Base-by-base conservation (phyloP, 306 rosid species). In the Betula pendula region DNA sequence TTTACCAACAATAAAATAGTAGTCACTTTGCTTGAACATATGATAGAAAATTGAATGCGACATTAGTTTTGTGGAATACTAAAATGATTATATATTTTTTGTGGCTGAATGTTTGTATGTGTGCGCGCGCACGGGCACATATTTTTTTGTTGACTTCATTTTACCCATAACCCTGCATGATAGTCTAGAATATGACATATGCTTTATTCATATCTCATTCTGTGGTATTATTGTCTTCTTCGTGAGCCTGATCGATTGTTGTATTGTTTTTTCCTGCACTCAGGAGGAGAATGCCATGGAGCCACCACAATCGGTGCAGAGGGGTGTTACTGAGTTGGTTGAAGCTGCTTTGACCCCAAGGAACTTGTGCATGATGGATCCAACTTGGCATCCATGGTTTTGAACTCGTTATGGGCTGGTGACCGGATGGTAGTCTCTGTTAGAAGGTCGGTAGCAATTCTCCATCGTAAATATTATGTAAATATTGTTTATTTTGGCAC, bases 331-430 rank as follows among this genome's bases (percentile, higher is more conserved):
- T 2, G 98, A 96, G 80, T 85, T 96, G 85, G 99, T 96, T 53
- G 97, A 96, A 77, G 98, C 99, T 58, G 99, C 99, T 75, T 81
- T 92, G 75, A 86, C 89, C 47, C 99, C 99, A 3, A 87, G 97
- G 88, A 91, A 92, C 85, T 82, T 96, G 87, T 96, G 99, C 90
- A 92, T 90, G 97, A 96, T 96, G 99, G 99, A 96, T 86, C 97
- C 99, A 4, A 96, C 99, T 10, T 96, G 99, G 99, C 99, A 96
- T 81, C 98, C 99, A 62, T 96, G 99, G 99, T 96, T 96, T 86
- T 94, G 81, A 77, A 2, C 16, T 8, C 1, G 11, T 60, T 42
- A 29, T 66, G 35, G 31, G 20, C 65, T 14, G 33, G 22, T 59
- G 75, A 33, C 65, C 24, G 24, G 69, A 25, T 68, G 16, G 68